Conservation (phyloP, 2,329 filamentous ascomycete genomes). For the Pseudocercospora fuligena region DNA sequence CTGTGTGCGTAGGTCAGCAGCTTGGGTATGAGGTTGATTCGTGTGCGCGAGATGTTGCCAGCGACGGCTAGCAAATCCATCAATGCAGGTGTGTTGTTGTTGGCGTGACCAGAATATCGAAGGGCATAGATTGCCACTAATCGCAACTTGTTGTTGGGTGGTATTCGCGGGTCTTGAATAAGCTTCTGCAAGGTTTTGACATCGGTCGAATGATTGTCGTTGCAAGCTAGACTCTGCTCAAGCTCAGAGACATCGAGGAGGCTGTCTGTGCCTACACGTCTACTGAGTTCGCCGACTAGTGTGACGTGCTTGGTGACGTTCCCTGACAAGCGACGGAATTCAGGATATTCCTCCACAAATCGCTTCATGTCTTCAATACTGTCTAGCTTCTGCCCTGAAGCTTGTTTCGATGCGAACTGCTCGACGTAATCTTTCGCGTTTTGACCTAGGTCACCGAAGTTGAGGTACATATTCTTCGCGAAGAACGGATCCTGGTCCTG, state of each 20-base stretch:
- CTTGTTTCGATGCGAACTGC: conserved; percentile 97
- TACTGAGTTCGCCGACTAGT: conserved; percentile 88
- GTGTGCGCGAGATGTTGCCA: conserved; percentile 76
- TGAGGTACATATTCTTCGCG: conserved; percentile 98
- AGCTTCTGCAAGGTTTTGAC: conserved; percentile 90
- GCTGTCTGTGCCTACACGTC: conserved; percentile 82
- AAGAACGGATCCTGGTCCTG: conserved; percentile 99
- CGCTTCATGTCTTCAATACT: conserved; percentile 99
- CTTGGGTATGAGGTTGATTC: conserved; percentile 79
- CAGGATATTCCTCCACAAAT: conserved; percentile 97
- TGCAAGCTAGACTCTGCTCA: conserved; percentile 95
- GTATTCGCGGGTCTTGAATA: conserved; percentile 78
- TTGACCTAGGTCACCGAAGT: conserved; percentile 92
- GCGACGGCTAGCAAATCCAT: conserved; percentile 84
- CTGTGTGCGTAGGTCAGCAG: conserved; percentile 85
- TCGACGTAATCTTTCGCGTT: conserved; percentile 99
- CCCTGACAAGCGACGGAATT: conserved; percentile 94
- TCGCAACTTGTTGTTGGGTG: conserved; percentile 81
- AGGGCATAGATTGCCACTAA: conserved; percentile 94
- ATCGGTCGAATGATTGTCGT: conserved; percentile 89
- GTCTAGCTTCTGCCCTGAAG: conserved; percentile 93
- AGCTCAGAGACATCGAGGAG: conserved; percentile 96
- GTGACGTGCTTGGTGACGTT: conserved; percentile 99
- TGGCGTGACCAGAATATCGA: conserved; percentile 85
- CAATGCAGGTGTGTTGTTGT: conserved; percentile 81